phyloP scores from a whole-genome alignment of 2,329 filamentous ascomycete species.

The Diplodia scrobiculata region DNA sequence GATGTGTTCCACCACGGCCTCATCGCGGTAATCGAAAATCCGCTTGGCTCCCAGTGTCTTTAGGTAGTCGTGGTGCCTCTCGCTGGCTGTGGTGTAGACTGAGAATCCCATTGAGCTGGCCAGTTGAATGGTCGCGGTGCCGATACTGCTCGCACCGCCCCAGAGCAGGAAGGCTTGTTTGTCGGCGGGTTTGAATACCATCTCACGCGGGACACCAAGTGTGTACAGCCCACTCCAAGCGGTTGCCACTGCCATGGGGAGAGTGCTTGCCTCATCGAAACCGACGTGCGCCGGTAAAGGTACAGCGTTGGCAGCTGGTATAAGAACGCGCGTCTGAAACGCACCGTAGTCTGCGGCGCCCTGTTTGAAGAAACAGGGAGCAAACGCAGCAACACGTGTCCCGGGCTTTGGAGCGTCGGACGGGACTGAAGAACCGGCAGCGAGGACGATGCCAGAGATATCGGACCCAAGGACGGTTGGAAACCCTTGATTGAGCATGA shows the following conservation, averaged over 20 bases:
- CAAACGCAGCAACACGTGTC: conserved; percentile 35
- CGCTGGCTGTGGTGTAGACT: conserved; percentile 32
- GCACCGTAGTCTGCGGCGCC: conserved; percentile 52
- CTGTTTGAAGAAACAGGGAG: conserved; percentile 55
- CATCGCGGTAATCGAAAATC: conserved; percentile 30
- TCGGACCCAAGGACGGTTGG: conserved; percentile 52
- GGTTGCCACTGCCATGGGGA: conserved; percentile 62
- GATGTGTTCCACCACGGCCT: conserved; percentile 24
- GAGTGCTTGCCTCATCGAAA: conserved; percentile 54
- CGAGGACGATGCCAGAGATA: conserved; percentile 49
- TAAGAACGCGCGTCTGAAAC: conserved; percentile 56
- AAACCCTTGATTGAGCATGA: conserved; percentile 45
- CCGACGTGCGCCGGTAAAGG: conserved; percentile 36
- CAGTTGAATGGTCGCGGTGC: conserved; percentile 29
- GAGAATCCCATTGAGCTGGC: conserved; percentile 28
- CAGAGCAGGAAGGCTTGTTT: conserved; percentile 33
- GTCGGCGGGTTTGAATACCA: conserved; percentile 41
- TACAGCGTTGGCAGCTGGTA: conserved; percentile 31
- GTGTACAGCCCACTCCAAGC: conserved; percentile 55
- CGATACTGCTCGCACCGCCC: conserved; percentile 31
- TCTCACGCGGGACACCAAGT: conserved; percentile 52
- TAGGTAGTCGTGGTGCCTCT: conserved; percentile 27
- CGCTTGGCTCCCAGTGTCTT: conserved; percentile 30
- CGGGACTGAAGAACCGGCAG: conserved; percentile 48
- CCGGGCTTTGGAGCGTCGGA: conserved; percentile 33